Evolutionary conservation across 352 stramenopile species (phyloP).

Genomic region (Globisporangium acanthophoron): DNA sequence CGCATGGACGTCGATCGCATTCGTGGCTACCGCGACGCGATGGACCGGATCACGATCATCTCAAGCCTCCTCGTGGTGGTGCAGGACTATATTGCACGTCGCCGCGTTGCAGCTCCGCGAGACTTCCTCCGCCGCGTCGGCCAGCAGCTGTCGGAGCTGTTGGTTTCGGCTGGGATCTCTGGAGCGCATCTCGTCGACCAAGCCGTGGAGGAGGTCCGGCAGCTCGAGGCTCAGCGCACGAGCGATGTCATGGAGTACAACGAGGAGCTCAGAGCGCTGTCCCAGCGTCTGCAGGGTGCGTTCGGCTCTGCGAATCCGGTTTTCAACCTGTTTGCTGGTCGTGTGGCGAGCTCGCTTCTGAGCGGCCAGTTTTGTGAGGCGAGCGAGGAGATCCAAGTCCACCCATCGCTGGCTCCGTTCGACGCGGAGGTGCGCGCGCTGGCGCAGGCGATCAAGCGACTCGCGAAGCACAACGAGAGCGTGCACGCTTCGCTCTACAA

Average conservation of each 20-base stretch:
- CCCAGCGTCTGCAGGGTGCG: slow-evolving; percentile 31
- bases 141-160: slow-evolving; percentile 32
- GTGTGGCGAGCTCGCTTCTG: slow-evolving; percentile 27
- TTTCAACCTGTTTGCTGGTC: slow-evolving; percentile 51
- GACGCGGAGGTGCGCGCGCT: slow-evolving; percentile 32
- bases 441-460: slow-evolving; percentile 22
- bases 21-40: slow-evolving; percentile 38
- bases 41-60: slow-evolving; percentile 56
- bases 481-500: slow-evolving; percentile 70
- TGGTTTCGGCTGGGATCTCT: slow-evolving; percentile 39
- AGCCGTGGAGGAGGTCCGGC: slow-evolving; percentile 26
- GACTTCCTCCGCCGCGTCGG: slow-evolving; percentile 28
- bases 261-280: slow-evolving; percentile 27
- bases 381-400: slow-evolving; percentile 21
- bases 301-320: slow-evolving; percentile 50
- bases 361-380: slow-evolving; percentile 15
- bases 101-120: slow-evolving; percentile 15
- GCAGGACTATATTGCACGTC: slow-evolving; percentile 46
- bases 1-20: slow-evolving; percentile 48
- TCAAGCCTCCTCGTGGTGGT: slow-evolving; percentile 52
- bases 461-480: slow-evolving; percentile 66
- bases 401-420: slow-evolving; percentile 50
- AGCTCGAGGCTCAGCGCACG: slow-evolving; percentile 16
- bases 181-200: slow-evolving; percentile 48
- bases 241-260: slow-evolving; percentile 7